Base-by-base conservation (phyloP, 345 rosid genomes). In the Sapria himalayana region DNA sequence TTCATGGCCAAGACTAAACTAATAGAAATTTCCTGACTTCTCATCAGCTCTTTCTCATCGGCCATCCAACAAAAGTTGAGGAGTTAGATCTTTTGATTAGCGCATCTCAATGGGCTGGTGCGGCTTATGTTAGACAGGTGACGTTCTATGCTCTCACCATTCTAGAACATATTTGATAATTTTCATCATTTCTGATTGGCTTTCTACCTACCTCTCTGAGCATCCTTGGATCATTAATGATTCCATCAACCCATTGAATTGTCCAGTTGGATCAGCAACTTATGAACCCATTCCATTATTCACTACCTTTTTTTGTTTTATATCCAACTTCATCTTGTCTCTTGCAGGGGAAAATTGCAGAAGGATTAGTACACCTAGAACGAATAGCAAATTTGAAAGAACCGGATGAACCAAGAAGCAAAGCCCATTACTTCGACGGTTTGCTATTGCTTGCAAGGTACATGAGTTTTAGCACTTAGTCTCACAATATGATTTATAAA, bases 61-160 rank as follows among this genome's bases (percentile, higher is more conserved):
- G 63, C 14, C 45, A 65, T 56, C 71, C 71, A 24, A 56, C 65
- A 31, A 69, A 51, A 41, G 63, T 47, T 0, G 81, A 71, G 43
- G 58, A 78, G 51, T 42, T 69, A 9, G 74, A 75, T 66, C 79
- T 62, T 45, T 64, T 78, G 15, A 74, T 86, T 51, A 57, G 72
- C 34, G 72, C 92, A 39, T 86, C 82, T 17, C 78, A 70, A 36
- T 76, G 76, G 77, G 89, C 97, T 31, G 97, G 94, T 33, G 50
- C 68, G 32, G 75, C 76, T 52, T 66, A 48, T 57, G 55, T 69
- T 23, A 60, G 58, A 37, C 92, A 73, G 92, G 97, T 81, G 23
- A 54, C 39, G 16, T 25, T 24, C 32, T 10, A 7, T 6, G n/a
- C n/a, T n/a, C n/a, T n/a, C n/a, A n/a, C n/a, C n/a, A n/a, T n/a